Evolutionary conservation across 2,329 filamentous ascomycete species (phyloP).

Genomic region (Nannizzia gypsea): DNA sequence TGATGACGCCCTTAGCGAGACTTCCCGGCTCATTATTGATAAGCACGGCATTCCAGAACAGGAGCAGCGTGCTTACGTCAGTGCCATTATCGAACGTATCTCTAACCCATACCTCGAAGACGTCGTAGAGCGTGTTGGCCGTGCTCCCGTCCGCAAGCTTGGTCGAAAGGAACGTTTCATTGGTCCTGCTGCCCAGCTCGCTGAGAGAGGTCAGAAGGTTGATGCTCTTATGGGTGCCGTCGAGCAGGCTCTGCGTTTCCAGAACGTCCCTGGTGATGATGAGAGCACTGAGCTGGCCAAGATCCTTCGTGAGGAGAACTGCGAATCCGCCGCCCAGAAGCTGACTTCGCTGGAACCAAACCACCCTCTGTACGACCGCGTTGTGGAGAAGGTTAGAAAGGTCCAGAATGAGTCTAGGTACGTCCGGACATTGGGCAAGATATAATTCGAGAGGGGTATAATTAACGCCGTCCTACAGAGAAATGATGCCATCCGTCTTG

Average conservation of each 20-base stretch:
- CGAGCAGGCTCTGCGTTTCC: conserved; percentile 90
- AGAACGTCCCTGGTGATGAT: conserved; percentile 82
- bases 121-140: conserved; percentile 85
- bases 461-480: conserved; percentile 2
- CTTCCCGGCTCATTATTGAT: conserved; percentile 67
- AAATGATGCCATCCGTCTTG: conserved; percentile 2
- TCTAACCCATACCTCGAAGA: conserved; percentile 90
- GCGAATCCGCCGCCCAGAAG: conserved; percentile 65
- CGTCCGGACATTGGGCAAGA: conserved; percentile 4
- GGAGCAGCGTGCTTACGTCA: conserved; percentile 75
- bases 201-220: conserved; percentile 63
- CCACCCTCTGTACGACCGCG: conserved; percentile 65
- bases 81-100: conserved; percentile 85
- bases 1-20: conserved; percentile 69
- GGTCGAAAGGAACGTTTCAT: conserved; percentile 93
- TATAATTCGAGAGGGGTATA: neutral
- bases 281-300: conserved; percentile 77
- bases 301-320: conserved; percentile 62
- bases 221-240: conserved; percentile 66
- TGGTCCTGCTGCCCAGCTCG: conserved; percentile 77
- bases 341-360: conserved; percentile 67
- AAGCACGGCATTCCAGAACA: conserved; percentile 69
- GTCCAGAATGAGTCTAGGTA: conserved; percentile 52
- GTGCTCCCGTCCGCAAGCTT: conserved; percentile 86
- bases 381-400: conserved; percentile 67